Percentiles rank a stretch among this genome's conserved stretches.
Evolutionary conservation across 345 rosid species (phyloP).

Genomic region (Erucastrum elatum): DNA sequence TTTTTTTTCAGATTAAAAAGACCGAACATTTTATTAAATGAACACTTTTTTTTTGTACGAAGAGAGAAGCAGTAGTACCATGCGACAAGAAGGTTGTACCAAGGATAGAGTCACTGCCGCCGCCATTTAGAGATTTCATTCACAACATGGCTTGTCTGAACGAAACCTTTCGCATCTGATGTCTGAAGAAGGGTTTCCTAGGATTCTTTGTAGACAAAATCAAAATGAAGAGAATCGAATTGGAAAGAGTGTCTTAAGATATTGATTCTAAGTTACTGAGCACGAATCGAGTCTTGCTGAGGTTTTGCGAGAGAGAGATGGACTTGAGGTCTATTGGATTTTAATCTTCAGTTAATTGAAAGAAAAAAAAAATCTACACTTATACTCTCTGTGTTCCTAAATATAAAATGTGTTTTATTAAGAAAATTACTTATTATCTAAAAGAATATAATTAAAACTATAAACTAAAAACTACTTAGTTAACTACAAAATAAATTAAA

Average conservation of each 20-base stretch:
- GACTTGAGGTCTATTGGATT: background rate
- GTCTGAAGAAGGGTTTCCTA: background rate
- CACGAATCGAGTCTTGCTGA: background rate
- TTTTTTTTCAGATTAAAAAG: background rate
- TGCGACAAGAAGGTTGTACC: conserved; percentile 32
- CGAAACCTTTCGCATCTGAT: background rate
- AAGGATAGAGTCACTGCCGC: conserved; percentile 36
- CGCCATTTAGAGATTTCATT: conserved; percentile 15
- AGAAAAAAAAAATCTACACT: too few relatives aligned
- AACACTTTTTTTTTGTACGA: background rate
- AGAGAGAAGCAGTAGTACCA: conserved; percentile 31
- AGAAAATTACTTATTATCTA: too few relatives aligned
- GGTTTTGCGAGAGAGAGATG: background rate
- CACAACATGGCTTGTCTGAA: conserved; percentile 27
- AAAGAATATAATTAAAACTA: too few relatives aligned
- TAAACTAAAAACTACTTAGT: too few relatives aligned
- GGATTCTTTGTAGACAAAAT: background rate
- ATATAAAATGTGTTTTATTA: too few relatives aligned
- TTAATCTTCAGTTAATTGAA: background rate
- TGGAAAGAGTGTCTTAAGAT: background rate
- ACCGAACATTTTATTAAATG: background rate
- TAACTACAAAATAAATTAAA: too few relatives aligned
- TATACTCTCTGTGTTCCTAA: too few relatives aligned
- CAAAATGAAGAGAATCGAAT: background rate
- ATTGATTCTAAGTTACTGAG: background rate